Percentiles rank a stretch among this genome's conserved stretches.
These are phyloP conservation scores for Phytopythium boreale DNA, from an alignment of 352 stramenopile genomes.

Conservation along the genomic window DNA sequence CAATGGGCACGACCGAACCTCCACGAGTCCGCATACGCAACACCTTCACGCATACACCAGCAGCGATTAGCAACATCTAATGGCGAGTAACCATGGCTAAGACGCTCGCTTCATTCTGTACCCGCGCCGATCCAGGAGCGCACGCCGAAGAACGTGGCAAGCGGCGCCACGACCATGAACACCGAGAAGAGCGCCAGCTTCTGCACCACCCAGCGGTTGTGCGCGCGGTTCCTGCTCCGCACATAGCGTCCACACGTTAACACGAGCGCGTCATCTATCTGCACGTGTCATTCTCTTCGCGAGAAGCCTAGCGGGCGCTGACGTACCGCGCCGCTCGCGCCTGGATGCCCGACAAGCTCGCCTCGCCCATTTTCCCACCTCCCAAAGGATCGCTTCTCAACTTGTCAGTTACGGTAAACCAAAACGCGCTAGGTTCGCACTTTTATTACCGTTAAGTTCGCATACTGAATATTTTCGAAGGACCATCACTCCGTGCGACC, in stretches of 20 bases:
- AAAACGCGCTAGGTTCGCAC: background rate
- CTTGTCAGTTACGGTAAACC: too few relatives aligned
- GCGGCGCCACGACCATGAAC: constrained; percentile 58
- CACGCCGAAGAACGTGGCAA: constrained; percentile 66
- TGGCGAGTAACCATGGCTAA: background rate
- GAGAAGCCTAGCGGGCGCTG: background rate
- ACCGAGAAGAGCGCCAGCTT: constrained; percentile 74
- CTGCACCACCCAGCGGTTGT: constrained; percentile 69
- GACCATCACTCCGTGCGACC: too few relatives aligned
- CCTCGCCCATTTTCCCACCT: constrained; percentile 3
- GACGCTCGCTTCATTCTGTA: constrained; percentile 11
- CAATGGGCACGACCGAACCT: constrained; percentile 29
- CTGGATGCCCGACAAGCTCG: constrained; percentile 50
- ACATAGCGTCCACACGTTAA: constrained; percentile 4
- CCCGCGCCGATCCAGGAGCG: constrained; percentile 40
- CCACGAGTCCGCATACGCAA: constrained; percentile 60
- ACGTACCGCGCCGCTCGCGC: constrained; percentile 35
- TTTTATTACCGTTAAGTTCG: background rate
- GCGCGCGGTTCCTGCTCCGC: constrained; percentile 50
- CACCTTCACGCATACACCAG: constrained; percentile 18
- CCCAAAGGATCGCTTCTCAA: background rate
- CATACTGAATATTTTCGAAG: background rate
- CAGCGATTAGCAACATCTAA: background rate
- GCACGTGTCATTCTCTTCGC: background rate
- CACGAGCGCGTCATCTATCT: background rate